A percentile compares a stretch with the other conserved stretches of the same genome.
These are phyloP conservation scores for Claviceps monticola DNA, from an alignment of 2,329 filamentous ascomycete genomes.

Conservation along the genomic window DNA sequence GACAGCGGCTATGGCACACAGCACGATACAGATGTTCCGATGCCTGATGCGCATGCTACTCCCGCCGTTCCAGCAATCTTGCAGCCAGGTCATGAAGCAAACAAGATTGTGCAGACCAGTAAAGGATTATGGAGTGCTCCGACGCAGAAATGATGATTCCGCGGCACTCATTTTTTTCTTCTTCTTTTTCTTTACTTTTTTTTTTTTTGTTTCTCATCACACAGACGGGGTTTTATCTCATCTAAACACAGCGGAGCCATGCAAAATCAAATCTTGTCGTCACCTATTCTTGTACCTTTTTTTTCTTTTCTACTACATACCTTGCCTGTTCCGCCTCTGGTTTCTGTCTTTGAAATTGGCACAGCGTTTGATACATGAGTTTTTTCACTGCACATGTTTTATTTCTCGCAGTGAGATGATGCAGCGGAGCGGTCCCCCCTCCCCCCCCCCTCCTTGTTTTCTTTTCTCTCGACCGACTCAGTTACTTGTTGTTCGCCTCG, in stretches of 20 bases:
- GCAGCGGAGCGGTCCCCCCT: too few species aligned
- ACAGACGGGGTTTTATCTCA: too few species aligned
- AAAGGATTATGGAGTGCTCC: slow-evolving; percentile 45
- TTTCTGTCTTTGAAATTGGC: too few species aligned
- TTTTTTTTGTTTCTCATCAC: background rate
- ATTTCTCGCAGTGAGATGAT: too few species aligned
- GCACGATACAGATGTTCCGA: slow-evolving; percentile 26
- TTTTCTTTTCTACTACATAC: background rate
- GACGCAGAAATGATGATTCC: slow-evolving; percentile 13
- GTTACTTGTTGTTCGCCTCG: too few species aligned
- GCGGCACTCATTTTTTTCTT: background rate
- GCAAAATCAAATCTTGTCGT: too few species aligned
- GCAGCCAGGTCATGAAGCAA: slow-evolving; percentile 39
- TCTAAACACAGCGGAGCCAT: too few species aligned
- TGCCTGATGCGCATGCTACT: slow-evolving; percentile 26
- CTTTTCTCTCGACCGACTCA: too few species aligned
- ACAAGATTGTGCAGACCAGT: slow-evolving; percentile 47
- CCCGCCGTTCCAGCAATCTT: slow-evolving; percentile 33
- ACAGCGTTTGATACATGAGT: too few species aligned
- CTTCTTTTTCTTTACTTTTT: too few species aligned
- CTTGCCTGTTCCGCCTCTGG: background rate
- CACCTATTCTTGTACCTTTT: background rate
- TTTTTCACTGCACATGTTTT: too few species aligned
- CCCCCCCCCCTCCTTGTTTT: too few species aligned
- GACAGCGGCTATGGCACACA: slow-evolving; percentile 38